Conservation (phyloP, 1,139 yeast genomes). For the Sugiyamaella xylanicola region DNA sequence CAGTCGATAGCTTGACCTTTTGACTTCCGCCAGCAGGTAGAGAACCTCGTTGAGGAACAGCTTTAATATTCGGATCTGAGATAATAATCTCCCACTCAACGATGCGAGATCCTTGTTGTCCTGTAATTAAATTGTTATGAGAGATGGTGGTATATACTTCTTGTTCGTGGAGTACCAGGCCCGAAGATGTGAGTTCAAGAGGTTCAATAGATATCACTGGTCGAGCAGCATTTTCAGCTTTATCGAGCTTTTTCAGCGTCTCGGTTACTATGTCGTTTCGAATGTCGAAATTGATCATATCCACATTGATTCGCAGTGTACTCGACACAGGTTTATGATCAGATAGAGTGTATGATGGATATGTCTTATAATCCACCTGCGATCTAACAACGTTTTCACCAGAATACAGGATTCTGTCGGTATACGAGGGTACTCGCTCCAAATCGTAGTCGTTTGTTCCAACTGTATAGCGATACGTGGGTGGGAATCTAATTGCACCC, state of each 20-base stretch:
- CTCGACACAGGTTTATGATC: slow-evolving; percentile 79
- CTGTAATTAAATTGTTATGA: slow-evolving; percentile 17
- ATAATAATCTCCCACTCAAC: slow-evolving; percentile 30
- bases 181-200: slow-evolving; percentile 29
- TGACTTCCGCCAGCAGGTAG: slow-evolving; percentile 37
- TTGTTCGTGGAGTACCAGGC: slow-evolving; percentile 28
- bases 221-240: slow-evolving; percentile 48
- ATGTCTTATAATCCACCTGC: slow-evolving; percentile 30
- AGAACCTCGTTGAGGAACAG: slow-evolving; percentile 31
- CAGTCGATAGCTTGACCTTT: slow-evolving; percentile 27
- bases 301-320: slow-evolving; percentile 51
- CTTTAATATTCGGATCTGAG: slow-evolving; percentile 21
- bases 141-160: slow-evolving; percentile 21
- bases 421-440: slow-evolving; percentile 77
- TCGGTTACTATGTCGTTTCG: slow-evolving; percentile 43
- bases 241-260: slow-evolving; percentile 46
- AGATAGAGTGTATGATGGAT: slow-evolving; percentile 50
- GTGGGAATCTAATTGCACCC: slow-evolving; percentile 63
- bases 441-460: slow-evolving; percentile 48
- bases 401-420: slow-evolving; percentile 64
- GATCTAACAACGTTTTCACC: slow-evolving; percentile 24
- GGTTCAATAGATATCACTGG: slow-evolving; percentile 45
- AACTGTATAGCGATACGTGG: slow-evolving; percentile 65
- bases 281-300: slow-evolving; percentile 50
- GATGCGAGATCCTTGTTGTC: slow-evolving; percentile 14